Conservation (phyloP, 2,329 filamentous ascomycete species). For the Neofusicoccum sp. region DNA sequence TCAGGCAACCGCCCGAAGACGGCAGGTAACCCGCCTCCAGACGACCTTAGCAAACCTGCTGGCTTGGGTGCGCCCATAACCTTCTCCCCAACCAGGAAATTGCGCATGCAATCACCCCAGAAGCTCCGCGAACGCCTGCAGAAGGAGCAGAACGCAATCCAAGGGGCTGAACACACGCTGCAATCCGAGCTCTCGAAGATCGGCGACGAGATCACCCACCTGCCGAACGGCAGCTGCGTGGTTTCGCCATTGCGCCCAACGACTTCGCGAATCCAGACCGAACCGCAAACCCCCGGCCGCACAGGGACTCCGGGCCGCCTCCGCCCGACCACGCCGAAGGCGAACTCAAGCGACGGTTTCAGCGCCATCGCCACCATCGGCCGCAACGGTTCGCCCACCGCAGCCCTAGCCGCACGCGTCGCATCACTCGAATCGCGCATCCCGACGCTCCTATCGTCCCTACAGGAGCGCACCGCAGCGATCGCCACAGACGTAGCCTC, state of each 20-base stretch:
- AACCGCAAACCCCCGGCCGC: constrained; percentile 4
- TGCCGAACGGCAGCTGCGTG: constrained; percentile 27
- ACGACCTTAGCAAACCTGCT: constrained; percentile 21
- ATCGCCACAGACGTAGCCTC: constrained; percentile 71
- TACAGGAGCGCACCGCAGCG: constrained; percentile 34
- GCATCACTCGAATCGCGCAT: constrained; percentile 59
- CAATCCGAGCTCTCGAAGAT: constrained; percentile 77
- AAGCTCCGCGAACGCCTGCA: constrained; percentile 79
- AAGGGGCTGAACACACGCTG: constrained; percentile 61
- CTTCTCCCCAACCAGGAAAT: constrained; percentile 21
- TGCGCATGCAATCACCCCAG: constrained; percentile 59
- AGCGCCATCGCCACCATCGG: constrained; percentile 19
- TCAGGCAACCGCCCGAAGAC: constrained; percentile 42
- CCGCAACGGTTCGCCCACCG: constrained; percentile 26
- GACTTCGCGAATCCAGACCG: constrained; percentile 1
- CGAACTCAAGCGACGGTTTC: constrained; percentile 10
- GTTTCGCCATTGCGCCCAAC: constrained; percentile 8
- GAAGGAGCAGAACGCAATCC: constrained; percentile 72
- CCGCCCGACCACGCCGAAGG: constrained; percentile 17
- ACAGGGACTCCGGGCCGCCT: constrained; percentile 19
- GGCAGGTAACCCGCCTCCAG: constrained; percentile 16
- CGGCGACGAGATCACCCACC: constrained; percentile 69
- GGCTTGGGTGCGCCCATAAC: constrained; percentile 17
- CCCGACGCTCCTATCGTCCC: not conserved
- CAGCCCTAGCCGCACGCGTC: constrained; percentile 58